Conservation (phyloP, 2,329 filamentous ascomycete species). For the Ophiognomonia clavigignenti-juglandacearum region DNA sequence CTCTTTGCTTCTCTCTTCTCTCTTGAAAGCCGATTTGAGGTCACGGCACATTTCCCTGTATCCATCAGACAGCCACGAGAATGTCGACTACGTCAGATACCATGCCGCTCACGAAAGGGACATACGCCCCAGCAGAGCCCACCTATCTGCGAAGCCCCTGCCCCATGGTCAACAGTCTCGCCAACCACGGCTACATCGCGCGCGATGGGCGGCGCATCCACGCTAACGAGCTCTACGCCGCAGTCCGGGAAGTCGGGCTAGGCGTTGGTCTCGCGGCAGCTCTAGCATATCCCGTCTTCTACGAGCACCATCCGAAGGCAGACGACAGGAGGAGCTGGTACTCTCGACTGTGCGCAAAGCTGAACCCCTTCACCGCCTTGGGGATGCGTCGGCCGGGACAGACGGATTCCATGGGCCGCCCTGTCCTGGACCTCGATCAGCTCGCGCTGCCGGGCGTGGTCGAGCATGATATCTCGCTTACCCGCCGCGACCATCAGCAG, state of each 20-base stretch:
- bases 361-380: not conserved
- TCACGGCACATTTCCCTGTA: too few species aligned
- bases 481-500: conserved; percentile 1
- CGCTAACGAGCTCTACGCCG: conserved; percentile 1
- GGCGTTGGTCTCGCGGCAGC: not conserved
- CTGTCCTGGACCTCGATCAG: not conserved
- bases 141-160: not conserved
- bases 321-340: too few species aligned
- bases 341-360: not conserved
- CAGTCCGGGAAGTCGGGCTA: not conserved
- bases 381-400: not conserved
- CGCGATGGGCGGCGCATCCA: conserved; percentile 1
- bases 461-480: conserved; percentile 4
- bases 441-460: conserved; percentile 2
- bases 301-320: too few species aligned
- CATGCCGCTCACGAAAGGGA: too few species aligned
- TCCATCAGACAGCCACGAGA: too few species aligned
- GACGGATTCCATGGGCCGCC: too few species aligned
- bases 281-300: too few species aligned
- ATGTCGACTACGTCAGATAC: too few species aligned
- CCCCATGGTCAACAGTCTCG: conserved; percentile 6
- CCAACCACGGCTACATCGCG: conserved; percentile 6
- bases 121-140: too few species aligned
- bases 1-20: too few species aligned
- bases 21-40: too few species aligned